Conservation (phyloP, 1,284 basidiomycete genomes). For the Microbotryomycetes sp. region DNA sequence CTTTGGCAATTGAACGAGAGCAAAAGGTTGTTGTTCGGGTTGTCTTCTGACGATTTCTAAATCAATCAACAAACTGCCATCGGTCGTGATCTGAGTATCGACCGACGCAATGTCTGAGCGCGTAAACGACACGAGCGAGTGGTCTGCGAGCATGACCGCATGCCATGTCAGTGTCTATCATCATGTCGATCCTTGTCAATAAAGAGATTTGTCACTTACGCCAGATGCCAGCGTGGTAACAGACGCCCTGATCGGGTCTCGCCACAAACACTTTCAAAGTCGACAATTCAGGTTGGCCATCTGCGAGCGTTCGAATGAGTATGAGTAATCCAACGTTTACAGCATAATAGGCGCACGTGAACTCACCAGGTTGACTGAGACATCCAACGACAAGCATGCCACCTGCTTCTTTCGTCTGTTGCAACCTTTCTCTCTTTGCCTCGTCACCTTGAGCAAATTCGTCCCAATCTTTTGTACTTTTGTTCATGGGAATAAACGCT, state of each 20-base stretch:
- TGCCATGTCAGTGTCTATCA: background rate
- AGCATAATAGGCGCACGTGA: background rate
- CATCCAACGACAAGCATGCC: constrained; percentile 5
- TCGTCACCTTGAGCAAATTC: background rate
- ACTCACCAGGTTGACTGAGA: constrained; percentile 1
- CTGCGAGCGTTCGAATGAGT: background rate
- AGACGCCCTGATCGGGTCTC: background rate
- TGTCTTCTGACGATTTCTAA: background rate
- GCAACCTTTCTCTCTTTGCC: background rate
- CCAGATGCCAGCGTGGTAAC: constrained; percentile 6
- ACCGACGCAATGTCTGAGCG: constrained; percentile 2
- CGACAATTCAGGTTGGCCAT: constrained; percentile 2
- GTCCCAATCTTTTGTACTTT: background rate
- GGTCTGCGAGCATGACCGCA: too few species aligned
- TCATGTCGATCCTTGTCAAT: background rate
- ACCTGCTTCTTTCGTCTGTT: background rate
- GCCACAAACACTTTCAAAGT: constrained; percentile 4
- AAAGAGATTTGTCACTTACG: constrained; percentile 1
- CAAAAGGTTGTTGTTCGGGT: background rate
- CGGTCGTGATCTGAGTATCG: constrained; percentile 9
- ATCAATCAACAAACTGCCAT: background rate
- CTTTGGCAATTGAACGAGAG: background rate
- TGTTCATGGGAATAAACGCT: constrained; percentile 9
- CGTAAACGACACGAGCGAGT: constrained; percentile 2
- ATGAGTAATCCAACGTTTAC: background rate